phyloP scores from a whole-genome alignment of 768 basidiomycete species.

The Tylopilus intermedius region DNA sequence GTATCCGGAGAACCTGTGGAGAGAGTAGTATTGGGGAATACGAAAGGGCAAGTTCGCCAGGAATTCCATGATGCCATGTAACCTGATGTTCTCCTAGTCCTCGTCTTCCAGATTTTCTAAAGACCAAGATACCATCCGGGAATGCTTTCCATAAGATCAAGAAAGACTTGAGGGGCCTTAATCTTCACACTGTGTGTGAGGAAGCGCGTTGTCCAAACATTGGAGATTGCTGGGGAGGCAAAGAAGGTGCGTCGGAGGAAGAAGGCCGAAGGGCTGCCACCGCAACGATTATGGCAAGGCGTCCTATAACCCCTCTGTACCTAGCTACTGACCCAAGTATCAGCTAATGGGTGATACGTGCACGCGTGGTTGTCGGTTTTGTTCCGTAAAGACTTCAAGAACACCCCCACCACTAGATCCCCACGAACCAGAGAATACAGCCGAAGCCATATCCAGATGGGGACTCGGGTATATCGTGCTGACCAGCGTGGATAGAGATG shows the following conservation, averaged over 20 bases:
- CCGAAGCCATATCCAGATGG: conserved; percentile 97
- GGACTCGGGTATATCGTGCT: conserved; percentile 96
- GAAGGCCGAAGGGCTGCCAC: conserved; percentile 83
- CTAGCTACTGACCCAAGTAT: conserved; percentile 6
- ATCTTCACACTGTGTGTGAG: conserved; percentile 94
- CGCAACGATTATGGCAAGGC: conserved; percentile 92
- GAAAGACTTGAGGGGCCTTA: conserved; percentile 87
- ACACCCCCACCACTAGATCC: conserved; percentile 87
- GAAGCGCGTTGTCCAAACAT: conserved; percentile 99
- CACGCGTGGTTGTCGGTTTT: conserved; percentile 95
- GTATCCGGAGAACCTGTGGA: conserved; percentile 53
- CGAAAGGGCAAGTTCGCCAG: conserved; percentile 49
- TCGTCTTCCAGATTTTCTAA: conserved; percentile 80
- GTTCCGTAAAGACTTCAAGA: conserved; percentile 91
- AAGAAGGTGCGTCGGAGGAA: conserved; percentile 55
- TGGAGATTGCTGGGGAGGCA: conserved; percentile 99
- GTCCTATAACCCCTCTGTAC: background rate
- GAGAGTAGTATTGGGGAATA: conserved; percentile 67
- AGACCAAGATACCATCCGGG: conserved; percentile 89
- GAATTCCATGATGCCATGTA: conserved; percentile 1
- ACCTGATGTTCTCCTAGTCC: conserved; percentile 45
- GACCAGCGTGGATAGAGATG: conserved; percentile 95
- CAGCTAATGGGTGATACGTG: conserved; percentile 99
- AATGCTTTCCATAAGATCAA: conserved; percentile 88
- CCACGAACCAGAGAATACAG: conserved; percentile 96